Evolutionary conservation across 768 basidiomycete species (phyloP).

Genomic region (Xanthoconium purpureum): DNA sequence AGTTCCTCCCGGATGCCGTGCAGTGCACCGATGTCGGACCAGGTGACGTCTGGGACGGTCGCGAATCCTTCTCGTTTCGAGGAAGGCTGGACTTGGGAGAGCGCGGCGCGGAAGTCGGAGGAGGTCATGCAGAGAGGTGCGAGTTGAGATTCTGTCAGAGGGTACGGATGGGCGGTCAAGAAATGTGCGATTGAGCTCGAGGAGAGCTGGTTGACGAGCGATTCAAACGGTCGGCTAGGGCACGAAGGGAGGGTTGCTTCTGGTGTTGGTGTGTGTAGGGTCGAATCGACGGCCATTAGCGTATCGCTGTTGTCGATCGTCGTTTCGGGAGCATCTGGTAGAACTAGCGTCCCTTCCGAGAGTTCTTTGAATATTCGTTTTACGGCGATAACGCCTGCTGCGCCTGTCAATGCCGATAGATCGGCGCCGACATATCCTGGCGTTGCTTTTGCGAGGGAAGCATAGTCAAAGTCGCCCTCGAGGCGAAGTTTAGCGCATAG

Average conservation of each 20-base stretch:
- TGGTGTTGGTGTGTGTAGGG: constrained; percentile 12
- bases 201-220: constrained; percentile 40
- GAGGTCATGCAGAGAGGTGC: constrained; percentile 77
- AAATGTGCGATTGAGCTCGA: constrained; percentile 83
- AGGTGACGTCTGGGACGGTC: constrained; percentile 92
- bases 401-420: constrained; percentile 83
- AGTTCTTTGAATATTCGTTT: constrained; percentile 90
- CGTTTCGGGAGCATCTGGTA: constrained; percentile 40
- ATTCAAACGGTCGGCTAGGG: constrained; percentile 33
- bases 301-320: constrained; percentile 23
- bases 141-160: constrained; percentile 76
- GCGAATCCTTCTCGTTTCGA: constrained; percentile 98
- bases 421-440: constrained; percentile 98
- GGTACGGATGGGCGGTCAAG: constrained; percentile 79
- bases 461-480: constrained; percentile 86
- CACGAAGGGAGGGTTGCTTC: constrained; percentile 17
- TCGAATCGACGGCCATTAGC: constrained; percentile 39
- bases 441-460: constrained; percentile 82
- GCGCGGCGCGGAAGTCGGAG: constrained; percentile 74
- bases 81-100: constrained; percentile 91
- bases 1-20: constrained; percentile 83
- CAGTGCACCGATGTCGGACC: constrained; percentile 94
- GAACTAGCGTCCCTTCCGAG: constrained; percentile 59
- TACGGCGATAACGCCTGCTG: constrained; percentile 93
- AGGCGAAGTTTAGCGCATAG: constrained; percentile 81